These are phyloP conservation scores for Talaromyces amestolkiae DNA, from an alignment of 2,329 filamentous ascomycete genomes.

Conservation along the genomic window DNA sequence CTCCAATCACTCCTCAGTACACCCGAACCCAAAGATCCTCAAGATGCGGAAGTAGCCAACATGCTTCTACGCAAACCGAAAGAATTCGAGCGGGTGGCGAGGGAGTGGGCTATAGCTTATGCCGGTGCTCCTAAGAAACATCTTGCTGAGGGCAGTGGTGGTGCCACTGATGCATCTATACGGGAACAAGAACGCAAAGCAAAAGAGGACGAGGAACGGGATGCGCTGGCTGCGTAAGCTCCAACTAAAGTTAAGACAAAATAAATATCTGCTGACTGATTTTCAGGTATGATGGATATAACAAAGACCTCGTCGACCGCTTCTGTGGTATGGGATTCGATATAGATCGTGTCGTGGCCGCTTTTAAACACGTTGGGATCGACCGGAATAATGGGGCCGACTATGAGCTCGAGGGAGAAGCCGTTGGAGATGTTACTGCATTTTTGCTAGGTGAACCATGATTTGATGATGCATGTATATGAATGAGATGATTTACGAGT, in stretches of 20 bases:
- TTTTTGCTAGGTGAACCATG: conserved; percentile 75
- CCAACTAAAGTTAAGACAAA: background rate
- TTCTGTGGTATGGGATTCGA: conserved; percentile 92
- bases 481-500: conserved; percentile 20
- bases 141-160: conserved; percentile 53
- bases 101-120: conserved; percentile 84
- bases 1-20: conserved; percentile 89
- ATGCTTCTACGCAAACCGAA: conserved; percentile 81
- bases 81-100: conserved; percentile 75
- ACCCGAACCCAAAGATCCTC: conserved; percentile 92
- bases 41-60: conserved; percentile 90
- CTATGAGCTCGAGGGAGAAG: conserved; percentile 83
- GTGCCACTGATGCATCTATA: conserved; percentile 53
- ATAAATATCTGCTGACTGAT: background rate
- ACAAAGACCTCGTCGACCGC: conserved; percentile 74
- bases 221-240: conserved; percentile 54
- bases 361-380: conserved; percentile 78
- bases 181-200: conserved; percentile 54
- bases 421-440: conserved; percentile 86
- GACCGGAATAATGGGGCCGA: conserved; percentile 73
- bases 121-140: conserved; percentile 69
- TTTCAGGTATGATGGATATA: conserved; percentile 79
- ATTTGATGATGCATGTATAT: conserved; percentile 21
- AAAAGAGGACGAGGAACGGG: conserved; percentile 57
- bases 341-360: conserved; percentile 78